These are phyloP conservation scores for Pythium folliculosum DNA, from an alignment of 352 stramenopile species.

Conservation along the genomic window DNA sequence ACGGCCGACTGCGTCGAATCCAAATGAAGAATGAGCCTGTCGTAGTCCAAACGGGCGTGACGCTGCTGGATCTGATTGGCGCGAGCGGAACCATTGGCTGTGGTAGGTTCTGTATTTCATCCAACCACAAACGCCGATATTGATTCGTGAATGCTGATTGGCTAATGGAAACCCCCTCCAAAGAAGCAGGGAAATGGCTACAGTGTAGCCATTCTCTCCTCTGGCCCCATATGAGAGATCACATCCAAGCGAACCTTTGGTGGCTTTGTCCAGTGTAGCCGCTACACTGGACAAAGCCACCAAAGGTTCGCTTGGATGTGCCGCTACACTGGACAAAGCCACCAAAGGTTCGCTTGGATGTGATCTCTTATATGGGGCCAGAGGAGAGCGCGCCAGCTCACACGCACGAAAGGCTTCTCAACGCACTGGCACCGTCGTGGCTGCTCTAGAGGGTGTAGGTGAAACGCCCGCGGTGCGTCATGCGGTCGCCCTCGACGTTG, in stretches of 20 bases:
- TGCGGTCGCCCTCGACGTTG: slow-evolving; percentile 42
- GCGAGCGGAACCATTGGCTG: slow-evolving; percentile 18
- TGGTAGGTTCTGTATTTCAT: slow-evolving; percentile 2
- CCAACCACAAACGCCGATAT: slow-evolving; percentile 8
- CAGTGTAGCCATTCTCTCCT: too few species aligned
- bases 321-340: not conserved
- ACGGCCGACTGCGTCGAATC: not conserved
- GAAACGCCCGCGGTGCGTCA: slow-evolving; percentile 43
- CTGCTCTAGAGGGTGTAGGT: slow-evolving; percentile 14
- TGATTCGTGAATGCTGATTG: not conserved
- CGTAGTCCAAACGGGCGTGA: not conserved
- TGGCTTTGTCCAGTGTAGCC: not conserved
- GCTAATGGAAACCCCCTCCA: not conserved
- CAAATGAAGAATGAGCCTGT: slow-evolving; percentile 17
- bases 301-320: too few species aligned
- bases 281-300: not conserved
- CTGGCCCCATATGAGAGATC: too few species aligned
- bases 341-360: too few species aligned
- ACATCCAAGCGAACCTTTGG: too few species aligned
- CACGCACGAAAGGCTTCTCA: not conserved
- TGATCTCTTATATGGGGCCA: too few species aligned
- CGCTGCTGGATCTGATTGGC: slow-evolving; percentile 9
- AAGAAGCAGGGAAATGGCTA: slow-evolving; percentile 14
- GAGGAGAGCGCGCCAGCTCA: too few species aligned
- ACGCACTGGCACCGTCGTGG: not conserved